These are phyloP conservation scores for Manihot esculenta DNA, from an alignment of 441 rosid genomes.

Conservation along the genomic window DNA sequence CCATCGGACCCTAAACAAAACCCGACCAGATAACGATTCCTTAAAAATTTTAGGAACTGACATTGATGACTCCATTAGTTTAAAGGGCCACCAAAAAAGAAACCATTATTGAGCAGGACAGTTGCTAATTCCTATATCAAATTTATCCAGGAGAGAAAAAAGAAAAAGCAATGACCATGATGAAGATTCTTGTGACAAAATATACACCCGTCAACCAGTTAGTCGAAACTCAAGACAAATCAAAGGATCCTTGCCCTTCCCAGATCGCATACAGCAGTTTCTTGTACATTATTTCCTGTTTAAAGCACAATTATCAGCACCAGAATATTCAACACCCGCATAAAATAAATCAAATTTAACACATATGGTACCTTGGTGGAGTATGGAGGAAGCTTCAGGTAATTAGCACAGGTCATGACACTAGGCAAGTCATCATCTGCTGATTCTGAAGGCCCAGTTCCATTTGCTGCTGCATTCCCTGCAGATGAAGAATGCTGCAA, in stretches of 20 bases:
- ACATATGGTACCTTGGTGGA: slow-evolving; percentile 65
- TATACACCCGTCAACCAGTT: slow-evolving; percentile 36
- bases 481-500: slow-evolving; percentile 85
- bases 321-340: neutral
- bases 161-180: slow-evolving; percentile 10
- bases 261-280: slow-evolving; percentile 89
- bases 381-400: slow-evolving; percentile 98
- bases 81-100: slow-evolving; percentile 21
- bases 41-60: slow-evolving; percentile 21
- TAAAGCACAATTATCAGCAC: slow-evolving; percentile 16
- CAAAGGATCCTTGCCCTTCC: slow-evolving; percentile 99
- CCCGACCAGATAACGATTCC: neutral
- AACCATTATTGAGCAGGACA: slow-evolving; percentile 40
- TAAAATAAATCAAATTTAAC: neutral
- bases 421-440: slow-evolving; percentile 98
- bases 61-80: slow-evolving; percentile 33
- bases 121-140: slow-evolving; percentile 34
- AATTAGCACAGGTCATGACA: slow-evolving; percentile 99
- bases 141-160: slow-evolving; percentile 34
- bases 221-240: slow-evolving; percentile 67
- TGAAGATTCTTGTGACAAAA: slow-evolving; percentile 21
- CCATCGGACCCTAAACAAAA: neutral
- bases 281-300: slow-evolving; percentile 97
- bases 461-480: slow-evolving; percentile 59
- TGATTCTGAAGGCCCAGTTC: slow-evolving; percentile 63